Evolutionary conservation across 177 flowering plant species (phyloP).

Genomic region (Telopea speciosissima): DNA sequence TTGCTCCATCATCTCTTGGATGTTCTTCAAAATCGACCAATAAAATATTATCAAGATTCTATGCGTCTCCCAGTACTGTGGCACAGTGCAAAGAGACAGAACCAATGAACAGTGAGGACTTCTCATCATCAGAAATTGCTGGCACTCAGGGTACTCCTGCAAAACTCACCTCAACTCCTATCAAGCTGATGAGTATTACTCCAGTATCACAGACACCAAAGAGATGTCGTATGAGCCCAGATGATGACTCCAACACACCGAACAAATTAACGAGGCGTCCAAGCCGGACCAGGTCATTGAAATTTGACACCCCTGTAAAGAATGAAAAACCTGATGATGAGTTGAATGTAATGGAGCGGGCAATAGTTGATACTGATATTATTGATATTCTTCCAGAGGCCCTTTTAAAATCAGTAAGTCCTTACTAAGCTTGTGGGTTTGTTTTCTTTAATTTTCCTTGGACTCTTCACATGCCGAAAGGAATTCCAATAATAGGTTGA

Average conservation of each 20-base stretch:
- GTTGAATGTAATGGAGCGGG: slow-evolving; percentile 8
- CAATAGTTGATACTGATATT: slow-evolving; percentile 29
- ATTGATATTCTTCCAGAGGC: slow-evolving; percentile 45
- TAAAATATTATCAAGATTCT: not conserved
- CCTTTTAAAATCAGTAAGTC: slow-evolving; percentile 65
- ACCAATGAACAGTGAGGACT: slow-evolving; percentile 13
- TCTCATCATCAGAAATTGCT: slow-evolving; percentile 8
- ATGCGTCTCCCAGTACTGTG: slow-evolving; percentile 10
- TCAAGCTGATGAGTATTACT: slow-evolving; percentile 42
- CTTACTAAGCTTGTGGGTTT: not conserved
- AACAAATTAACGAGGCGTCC: slow-evolving; percentile 43
- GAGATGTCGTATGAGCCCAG: slow-evolving; percentile 47
- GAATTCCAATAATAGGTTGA: too few species aligned
- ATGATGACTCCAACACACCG: slow-evolving; percentile 31
- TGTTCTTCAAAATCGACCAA: slow-evolving; percentile 10
- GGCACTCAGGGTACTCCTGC: slow-evolving; percentile 40
- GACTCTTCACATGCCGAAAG: not conserved
- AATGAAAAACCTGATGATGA: slow-evolving; percentile 16
- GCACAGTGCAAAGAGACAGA: slow-evolving; percentile 21
- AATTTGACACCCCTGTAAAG: slow-evolving; percentile 58
- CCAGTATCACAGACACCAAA: slow-evolving; percentile 55
- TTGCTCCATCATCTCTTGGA: too few species aligned
- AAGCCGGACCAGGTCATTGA: slow-evolving; percentile 37
- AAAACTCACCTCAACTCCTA: slow-evolving; percentile 45
- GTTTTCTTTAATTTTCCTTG: not conserved